Percentiles rank a stretch among this genome's conserved stretches.
phyloP scores from a whole-genome alignment of 805 yeast species.

The Isabelozyma gotoi region DNA sequence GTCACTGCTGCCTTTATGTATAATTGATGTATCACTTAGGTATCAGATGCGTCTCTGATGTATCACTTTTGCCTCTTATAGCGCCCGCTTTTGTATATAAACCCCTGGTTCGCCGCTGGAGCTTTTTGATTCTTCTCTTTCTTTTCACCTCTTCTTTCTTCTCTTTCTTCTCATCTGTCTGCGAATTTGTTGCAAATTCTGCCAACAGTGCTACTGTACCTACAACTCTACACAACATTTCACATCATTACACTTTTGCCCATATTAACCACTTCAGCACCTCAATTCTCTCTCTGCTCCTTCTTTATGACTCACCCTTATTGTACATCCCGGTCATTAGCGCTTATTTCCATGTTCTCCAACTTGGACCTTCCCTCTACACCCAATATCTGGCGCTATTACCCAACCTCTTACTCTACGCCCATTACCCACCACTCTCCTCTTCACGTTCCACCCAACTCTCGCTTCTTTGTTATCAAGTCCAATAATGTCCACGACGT shows the following conservation, averaged over 20 bases:
- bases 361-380: neutral
- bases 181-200: neutral
- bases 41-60: neutral
- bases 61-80: neutral
- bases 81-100: too few species aligned
- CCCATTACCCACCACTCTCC: neutral
- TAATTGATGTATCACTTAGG: neutral
- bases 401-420: neutral
- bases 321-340: neutral
- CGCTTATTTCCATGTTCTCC: neutral
- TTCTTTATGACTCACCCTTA: neutral
- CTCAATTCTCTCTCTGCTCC: neutral
- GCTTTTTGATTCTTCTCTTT: neutral
- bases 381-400: neutral
- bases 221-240: too few species aligned
- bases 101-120: too few species aligned
- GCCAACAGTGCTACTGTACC: too few species aligned
- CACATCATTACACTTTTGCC: too few species aligned
- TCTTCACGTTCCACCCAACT: constrained; percentile 3
- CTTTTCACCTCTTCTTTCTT: neutral
- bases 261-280: too few species aligned
- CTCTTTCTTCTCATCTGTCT: neutral
- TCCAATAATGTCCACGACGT: constrained; percentile 51
- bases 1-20: neutral
- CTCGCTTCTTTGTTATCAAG: constrained; percentile 52